Percentiles rank a stretch among this genome's conserved stretches.
These are phyloP conservation scores for Cornus controversa DNA, from an alignment of 148 eudicot species.

Conservation along the genomic window DNA sequence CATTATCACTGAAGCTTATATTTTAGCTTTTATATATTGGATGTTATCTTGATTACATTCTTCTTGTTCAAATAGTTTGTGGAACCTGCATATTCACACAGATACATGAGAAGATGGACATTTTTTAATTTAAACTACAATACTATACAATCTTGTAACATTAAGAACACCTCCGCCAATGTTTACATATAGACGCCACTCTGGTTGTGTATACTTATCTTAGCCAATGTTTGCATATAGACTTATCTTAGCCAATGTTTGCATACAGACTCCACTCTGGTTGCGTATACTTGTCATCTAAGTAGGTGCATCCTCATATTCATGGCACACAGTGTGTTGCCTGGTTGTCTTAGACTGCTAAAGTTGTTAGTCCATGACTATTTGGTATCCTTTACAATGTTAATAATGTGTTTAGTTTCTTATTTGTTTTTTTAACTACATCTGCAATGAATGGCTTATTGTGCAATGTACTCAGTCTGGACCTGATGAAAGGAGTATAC, in stretches of 20 bases:
- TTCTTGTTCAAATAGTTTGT: background rate
- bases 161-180: background rate
- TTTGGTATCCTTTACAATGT: background rate
- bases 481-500: conserved; percentile 91
- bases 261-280: background rate
- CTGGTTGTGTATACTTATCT: too few relatives aligned
- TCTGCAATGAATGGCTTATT: background rate
- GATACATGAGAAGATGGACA: background rate
- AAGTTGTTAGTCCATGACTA: background rate
- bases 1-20: background rate
- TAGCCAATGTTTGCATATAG: too few relatives aligned
- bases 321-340: background rate
- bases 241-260: too few relatives aligned
- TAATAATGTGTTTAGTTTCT: background rate
- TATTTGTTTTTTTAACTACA: background rate
- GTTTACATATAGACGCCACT: background rate
- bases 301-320: background rate
- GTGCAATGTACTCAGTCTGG: conserved; percentile 48
- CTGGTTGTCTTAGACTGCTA: background rate
- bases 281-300: background rate
- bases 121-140: background rate
- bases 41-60: background rate
- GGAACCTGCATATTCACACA: background rate
- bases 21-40: background rate
- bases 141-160: background rate